Conservation (phyloP, 2,329 filamentous ascomycete species). For the Pseudopithomyces chartarum region DNA sequence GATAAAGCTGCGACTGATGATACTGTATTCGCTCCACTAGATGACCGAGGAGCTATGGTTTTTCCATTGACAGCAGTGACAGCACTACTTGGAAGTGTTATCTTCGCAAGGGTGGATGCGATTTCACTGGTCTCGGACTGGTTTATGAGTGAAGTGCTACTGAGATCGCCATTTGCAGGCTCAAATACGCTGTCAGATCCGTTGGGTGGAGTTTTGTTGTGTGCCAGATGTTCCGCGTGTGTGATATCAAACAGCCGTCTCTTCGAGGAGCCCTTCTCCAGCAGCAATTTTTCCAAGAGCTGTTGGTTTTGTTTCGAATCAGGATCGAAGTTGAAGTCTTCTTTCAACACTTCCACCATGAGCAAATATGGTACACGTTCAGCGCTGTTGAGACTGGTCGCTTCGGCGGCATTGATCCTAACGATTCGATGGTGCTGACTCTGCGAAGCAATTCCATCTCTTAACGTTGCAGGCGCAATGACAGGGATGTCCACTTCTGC, state of each 20-base stretch:
- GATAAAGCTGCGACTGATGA: constrained; percentile 65
- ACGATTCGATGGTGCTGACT: constrained; percentile 84
- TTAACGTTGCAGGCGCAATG: constrained; percentile 76
- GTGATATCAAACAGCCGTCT: constrained; percentile 59
- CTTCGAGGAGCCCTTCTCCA: constrained; percentile 65
- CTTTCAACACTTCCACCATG: constrained; percentile 81
- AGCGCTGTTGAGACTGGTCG: constrained; percentile 83
- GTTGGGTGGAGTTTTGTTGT: constrained; percentile 51
- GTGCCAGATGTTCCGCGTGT: constrained; percentile 62
- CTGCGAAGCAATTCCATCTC: constrained; percentile 73
- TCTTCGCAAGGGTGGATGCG: constrained; percentile 35
- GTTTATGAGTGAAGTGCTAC: constrained; percentile 72
- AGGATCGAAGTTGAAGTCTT: constrained; percentile 84
- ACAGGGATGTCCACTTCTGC: constrained; percentile 84
- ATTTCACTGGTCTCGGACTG: constrained; percentile 55
- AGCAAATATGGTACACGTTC: constrained; percentile 84
- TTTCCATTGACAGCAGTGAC: constrained; percentile 25
- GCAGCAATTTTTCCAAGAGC: constrained; percentile 66
- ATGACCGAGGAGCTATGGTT: constrained; percentile 57
- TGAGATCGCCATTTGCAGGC: constrained; percentile 77
- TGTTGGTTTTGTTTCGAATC: constrained; percentile 73
- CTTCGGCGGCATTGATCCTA: constrained; percentile 80
- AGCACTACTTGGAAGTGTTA: constrained; percentile 29
- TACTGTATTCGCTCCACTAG: constrained; percentile 65
- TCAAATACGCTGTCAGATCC: constrained; percentile 78